phyloP scores from a whole-genome alignment of 2,329 filamentous ascomycete genomes.

The Harringtonia aguacate region DNA sequence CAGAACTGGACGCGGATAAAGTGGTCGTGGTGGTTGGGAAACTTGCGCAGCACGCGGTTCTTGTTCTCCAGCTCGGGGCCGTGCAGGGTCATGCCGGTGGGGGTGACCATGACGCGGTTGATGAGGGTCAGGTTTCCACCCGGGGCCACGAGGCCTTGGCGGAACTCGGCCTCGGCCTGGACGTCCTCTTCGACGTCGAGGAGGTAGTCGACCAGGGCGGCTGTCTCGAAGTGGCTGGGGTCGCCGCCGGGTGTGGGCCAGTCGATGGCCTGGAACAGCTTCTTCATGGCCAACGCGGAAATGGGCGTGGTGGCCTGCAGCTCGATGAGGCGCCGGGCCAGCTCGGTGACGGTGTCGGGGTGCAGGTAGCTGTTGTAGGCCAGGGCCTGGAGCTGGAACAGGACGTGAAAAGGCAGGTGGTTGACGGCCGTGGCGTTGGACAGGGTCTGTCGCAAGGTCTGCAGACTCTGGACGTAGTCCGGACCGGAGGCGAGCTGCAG shows the following conservation, averaged over 20 bases:
- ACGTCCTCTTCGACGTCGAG: conserved; percentile 27
- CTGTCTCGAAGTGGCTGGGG: conserved; percentile 26
- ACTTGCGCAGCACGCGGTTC: conserved; percentile 62
- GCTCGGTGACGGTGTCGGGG: conserved; percentile 35
- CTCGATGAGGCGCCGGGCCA: conserved; percentile 33
- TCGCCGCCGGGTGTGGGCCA: conserved; percentile 39
- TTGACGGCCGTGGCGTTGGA: conserved; percentile 17
- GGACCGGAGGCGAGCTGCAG: neutral
- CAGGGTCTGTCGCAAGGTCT: conserved; percentile 14
- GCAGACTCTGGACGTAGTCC: neutral
- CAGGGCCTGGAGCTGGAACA: conserved; percentile 54
- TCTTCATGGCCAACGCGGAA: conserved; percentile 42
- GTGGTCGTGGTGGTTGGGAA: conserved; percentile 43
- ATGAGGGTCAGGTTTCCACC: conserved; percentile 35
- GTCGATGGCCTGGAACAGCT: conserved; percentile 39
- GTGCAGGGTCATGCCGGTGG: conserved; percentile 42
- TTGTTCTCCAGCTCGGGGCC: conserved; percentile 57
- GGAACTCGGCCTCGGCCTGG: conserved; percentile 3
- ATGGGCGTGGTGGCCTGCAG: conserved; percentile 25
- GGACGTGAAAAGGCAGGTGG: conserved; percentile 37
- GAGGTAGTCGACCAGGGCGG: conserved; percentile 28
- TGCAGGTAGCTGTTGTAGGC: conserved; percentile 52
- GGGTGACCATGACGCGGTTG: conserved; percentile 48
- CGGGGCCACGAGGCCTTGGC: conserved; percentile 13
- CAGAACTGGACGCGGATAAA: conserved; percentile 64